Evolutionary conservation across 139 green algal species (phyloP).

Genomic region (Haematococcus lacustris): DNA sequence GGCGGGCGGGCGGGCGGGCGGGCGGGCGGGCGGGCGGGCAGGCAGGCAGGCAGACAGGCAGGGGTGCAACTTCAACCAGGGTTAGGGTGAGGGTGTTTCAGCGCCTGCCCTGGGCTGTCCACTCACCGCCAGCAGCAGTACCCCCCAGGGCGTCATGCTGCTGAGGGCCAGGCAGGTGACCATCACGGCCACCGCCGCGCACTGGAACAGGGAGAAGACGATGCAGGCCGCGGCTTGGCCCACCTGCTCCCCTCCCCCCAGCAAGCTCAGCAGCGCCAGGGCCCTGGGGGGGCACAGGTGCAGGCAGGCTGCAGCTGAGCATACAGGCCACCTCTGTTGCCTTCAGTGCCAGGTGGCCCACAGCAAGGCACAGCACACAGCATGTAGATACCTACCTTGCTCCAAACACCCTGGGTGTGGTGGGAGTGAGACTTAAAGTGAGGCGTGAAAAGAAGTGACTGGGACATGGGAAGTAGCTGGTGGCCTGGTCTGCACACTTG

Average conservation of each 20-base stretch:
- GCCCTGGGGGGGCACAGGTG: background rate
- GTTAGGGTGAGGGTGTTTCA: too few species aligned
- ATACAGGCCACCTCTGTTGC: background rate
- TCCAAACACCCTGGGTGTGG: background rate
- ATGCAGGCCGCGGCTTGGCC: background rate
- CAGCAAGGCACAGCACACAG: background rate
- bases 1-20: too few species aligned
- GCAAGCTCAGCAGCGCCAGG: background rate
- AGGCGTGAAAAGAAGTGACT: too few species aligned
- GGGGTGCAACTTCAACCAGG: too few species aligned
- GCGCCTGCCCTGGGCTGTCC: too few species aligned
- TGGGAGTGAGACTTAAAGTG: background rate
- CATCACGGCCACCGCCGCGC: background rate
- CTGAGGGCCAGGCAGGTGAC: background rate
- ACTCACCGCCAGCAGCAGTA: constrained; percentile 3
- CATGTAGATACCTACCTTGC: too few species aligned
- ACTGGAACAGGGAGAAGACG: background rate
- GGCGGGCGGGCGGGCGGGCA: too few species aligned
- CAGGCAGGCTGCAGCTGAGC: too few species aligned
- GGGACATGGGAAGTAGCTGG: too few species aligned
- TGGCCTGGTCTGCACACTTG: constrained; percentile 37
- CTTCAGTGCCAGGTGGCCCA: background rate
- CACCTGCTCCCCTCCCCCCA: background rate
- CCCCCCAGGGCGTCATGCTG: background rate
- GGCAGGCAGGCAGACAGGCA: too few species aligned